Percentiles rank a stretch among this genome's conserved stretches.
These are phyloP conservation scores for Golubevia pallescens DNA, from an alignment of 1,284 basidiomycete genomes.

Conservation along the genomic window DNA sequence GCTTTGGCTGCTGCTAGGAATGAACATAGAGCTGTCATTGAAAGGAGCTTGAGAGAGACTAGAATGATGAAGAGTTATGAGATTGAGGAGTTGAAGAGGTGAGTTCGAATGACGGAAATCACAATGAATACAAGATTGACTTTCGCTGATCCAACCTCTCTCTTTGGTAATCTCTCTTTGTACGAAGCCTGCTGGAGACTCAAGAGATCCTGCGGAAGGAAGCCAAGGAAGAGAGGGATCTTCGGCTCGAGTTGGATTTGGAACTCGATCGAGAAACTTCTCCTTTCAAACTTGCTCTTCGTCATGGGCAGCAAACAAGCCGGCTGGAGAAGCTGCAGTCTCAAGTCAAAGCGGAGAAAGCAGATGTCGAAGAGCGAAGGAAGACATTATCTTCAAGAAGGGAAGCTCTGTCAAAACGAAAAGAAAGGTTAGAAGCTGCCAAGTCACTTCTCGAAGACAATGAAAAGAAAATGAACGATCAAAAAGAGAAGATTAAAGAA, in stretches of 20 bases:
- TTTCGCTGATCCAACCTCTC: background rate
- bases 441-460: background rate
- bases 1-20: conserved; percentile 2
- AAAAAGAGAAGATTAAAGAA: background rate
- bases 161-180: background rate
- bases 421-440: background rate
- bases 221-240: background rate
- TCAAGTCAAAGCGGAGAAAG: background rate
- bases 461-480: background rate
- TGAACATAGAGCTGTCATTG: background rate
- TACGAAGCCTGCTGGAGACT: background rate
- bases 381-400: background rate
- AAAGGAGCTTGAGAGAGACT: conserved; percentile 5
- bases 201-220: background rate
- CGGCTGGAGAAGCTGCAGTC: background rate
- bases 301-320: background rate
- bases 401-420: background rate
- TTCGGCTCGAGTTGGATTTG: background rate
- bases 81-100: conserved; percentile 1
- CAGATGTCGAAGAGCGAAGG: background rate
- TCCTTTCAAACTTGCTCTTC: background rate
- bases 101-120: background rate
- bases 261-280: background rate
- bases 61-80: conserved; percentile 6
- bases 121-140: background rate